Base-by-base conservation (phyloP, 2,329 filamentous ascomycete species). In the Dissoconium aciculare region DNA sequence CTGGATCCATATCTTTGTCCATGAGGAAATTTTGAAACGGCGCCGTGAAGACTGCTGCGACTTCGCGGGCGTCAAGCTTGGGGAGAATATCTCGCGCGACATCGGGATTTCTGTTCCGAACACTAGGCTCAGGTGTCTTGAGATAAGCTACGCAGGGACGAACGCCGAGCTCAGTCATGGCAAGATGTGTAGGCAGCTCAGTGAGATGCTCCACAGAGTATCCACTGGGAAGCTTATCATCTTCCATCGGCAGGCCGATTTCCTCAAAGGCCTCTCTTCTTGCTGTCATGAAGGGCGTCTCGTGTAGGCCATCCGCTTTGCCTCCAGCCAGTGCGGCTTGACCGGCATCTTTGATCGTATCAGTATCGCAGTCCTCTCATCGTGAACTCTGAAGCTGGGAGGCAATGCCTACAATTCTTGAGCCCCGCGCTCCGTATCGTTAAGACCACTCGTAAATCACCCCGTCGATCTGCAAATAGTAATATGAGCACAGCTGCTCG, bases 221-320 rank as follows among this genome's bases (percentile, higher is more conserved):
- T 1, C 81, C 81, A 9, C 63, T 59, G 2, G 82, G 81, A 16
- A 93, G 66, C 36, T 70, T 69, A 34, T 53, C 46, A 49, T 84
- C 72, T 43, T 74, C 66, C 47, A 76, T 65, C 2, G 87, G 81
- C 3, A 95, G 71, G 1, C 87, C 87, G 41, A 95, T 93, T 54
- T 95, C 87, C 54, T 95, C 87, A 53, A 70, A 79, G 1, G 87
- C 85, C 63, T 95, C 87, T 40, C 87, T 73, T 13, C 87, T 73
- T 5, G 87, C 84, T 30, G 85, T 91, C 49, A 85, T 69, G 55
- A 82, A 82, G 57, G 63, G 58, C 1, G 63, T 66, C 51, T 77
- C 72, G 5, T 52, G 36, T 6, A 64, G 46, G 0, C 56, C 54
- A 39, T 74, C 71, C 31, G 70, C 63, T 54, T 69, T 71, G 31